phyloP scores from a whole-genome alignment of 2,329 filamentous ascomycete genomes.

The Cytospora piceae region DNA sequence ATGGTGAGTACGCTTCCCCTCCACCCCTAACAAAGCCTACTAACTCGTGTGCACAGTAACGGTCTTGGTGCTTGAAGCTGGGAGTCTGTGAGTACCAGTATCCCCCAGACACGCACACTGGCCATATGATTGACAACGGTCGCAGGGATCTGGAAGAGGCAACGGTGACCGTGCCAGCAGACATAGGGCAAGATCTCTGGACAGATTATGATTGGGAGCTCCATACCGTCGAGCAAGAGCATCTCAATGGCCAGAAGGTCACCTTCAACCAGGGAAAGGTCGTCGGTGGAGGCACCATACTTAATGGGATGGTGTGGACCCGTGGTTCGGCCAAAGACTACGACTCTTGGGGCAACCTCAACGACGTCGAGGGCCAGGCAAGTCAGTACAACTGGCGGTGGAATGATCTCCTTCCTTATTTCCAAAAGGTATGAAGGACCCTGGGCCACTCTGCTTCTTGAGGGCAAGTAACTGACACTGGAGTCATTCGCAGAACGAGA shows the following conservation, averaged over 20 bases:
- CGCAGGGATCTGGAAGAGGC: conserved; percentile 27
- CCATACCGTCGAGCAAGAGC: conserved; percentile 38
- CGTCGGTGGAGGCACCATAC: conserved; percentile 45
- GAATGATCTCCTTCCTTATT: conserved; percentile 51
- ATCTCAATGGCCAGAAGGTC: conserved; percentile 42
- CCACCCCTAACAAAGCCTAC: not conserved
- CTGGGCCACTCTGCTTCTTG: rapidly evolving
- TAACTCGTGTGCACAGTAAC: conserved; percentile 22
- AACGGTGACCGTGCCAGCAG: conserved; percentile 31
- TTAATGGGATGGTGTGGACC: conserved; percentile 49
- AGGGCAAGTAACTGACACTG: not conserved
- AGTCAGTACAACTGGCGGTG: conserved; percentile 43
- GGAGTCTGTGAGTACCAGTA: conserved; percentile 28
- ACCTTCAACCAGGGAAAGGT: conserved; percentile 43
- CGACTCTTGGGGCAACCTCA: conserved; percentile 48
- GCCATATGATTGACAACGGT: not conserved
- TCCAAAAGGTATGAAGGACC: conserved; percentile 47
- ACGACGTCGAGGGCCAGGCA: conserved; percentile 38
- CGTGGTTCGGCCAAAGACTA: conserved; percentile 46
- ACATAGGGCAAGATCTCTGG: conserved; percentile 29
- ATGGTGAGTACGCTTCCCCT: conserved; percentile 22
- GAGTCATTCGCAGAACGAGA: conserved; percentile 40
- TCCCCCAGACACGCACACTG: too few species aligned
- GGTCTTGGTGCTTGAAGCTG: conserved; percentile 32
- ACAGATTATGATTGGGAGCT: conserved; percentile 39